Percentiles rank a stretch among this genome's conserved stretches.
These are phyloP conservation scores for Globisporangium irregulare DNA, from an alignment of 352 stramenopile genomes.

Conservation along the genomic window DNA sequence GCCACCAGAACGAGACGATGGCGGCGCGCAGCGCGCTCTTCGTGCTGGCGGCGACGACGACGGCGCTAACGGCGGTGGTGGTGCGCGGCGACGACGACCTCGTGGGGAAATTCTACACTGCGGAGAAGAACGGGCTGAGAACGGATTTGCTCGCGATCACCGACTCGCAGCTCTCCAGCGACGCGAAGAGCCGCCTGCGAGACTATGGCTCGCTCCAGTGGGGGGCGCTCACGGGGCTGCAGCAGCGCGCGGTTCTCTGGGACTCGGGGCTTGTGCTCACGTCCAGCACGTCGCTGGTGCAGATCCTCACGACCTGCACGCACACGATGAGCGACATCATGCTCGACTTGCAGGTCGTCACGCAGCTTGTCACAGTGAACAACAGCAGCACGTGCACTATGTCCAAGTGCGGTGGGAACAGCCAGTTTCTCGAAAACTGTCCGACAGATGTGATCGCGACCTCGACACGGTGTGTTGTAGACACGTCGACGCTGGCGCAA, in stretches of 20 bases:
- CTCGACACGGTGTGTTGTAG: constrained; percentile 43
- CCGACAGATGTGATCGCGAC: constrained; percentile 28
- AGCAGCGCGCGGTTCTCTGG: constrained; percentile 72
- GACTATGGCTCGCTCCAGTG: constrained; percentile 12
- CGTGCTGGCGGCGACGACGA: constrained; percentile 3
- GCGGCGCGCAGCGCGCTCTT: constrained; percentile 6
- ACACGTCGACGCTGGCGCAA: constrained; percentile 28
- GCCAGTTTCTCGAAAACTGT: constrained; percentile 47
- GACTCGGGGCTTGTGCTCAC: constrained; percentile 63
- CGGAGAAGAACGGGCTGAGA: constrained; percentile 25
- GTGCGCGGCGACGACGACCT: constrained; percentile 33
- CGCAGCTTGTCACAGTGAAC: constrained; percentile 19
- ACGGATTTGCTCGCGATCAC: constrained; percentile 32
- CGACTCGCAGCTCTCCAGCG: constrained; percentile 32
- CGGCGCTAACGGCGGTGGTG: not conserved
- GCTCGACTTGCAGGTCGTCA: constrained; percentile 37
- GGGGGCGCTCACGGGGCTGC: constrained; percentile 41
- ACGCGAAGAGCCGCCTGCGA: constrained; percentile 26
- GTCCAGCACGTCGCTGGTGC: constrained; percentile 33
- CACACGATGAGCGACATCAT: constrained; percentile 61
- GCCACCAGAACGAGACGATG: constrained; percentile 4
- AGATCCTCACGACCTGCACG: constrained; percentile 57
- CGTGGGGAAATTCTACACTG: constrained; percentile 47
- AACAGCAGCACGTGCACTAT: constrained; percentile 21
- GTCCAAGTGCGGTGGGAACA: constrained; percentile 43